Conservation (phyloP, 1,284 basidiomycete genomes). For the Fistulina hepatica region DNA sequence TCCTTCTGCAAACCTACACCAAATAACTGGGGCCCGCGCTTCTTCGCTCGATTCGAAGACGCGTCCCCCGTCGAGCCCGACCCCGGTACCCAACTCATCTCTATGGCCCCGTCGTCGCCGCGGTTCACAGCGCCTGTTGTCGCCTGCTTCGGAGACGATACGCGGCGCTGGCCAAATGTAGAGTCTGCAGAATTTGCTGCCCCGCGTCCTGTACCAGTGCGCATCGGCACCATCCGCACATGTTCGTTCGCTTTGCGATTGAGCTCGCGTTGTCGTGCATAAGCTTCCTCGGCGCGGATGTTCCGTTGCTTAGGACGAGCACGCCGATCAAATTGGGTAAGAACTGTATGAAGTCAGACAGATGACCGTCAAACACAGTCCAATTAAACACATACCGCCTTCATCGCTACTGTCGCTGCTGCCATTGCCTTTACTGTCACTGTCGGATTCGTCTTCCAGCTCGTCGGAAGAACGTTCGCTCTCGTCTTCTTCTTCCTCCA, state of each 20-base stretch:
- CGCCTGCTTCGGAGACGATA: conserved; percentile 14
- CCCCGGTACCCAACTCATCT: conserved; percentile 56
- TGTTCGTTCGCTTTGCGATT: conserved; percentile 31
- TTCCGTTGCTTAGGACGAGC: conserved; percentile 37
- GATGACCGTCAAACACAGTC: conserved; percentile 10
- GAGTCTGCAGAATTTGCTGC: conserved; percentile 40
- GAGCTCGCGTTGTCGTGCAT: conserved; percentile 29
- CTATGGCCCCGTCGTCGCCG: conserved; percentile 43
- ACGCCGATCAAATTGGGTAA: conserved; percentile 35
- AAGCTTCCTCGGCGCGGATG: conserved; percentile 33
- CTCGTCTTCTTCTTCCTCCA: conserved; percentile 84
- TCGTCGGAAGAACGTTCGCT: conserved; percentile 74
- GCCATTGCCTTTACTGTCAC: conserved; percentile 36
- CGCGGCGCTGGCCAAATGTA: conserved; percentile 56
- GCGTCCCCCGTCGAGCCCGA: conserved; percentile 24
- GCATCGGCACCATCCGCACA: conserved; percentile 55
- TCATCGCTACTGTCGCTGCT: conserved; percentile 46
- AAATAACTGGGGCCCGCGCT: conserved; percentile 67
- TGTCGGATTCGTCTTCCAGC: conserved; percentile 40
- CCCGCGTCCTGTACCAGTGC: conserved; percentile 25
- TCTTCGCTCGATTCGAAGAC: conserved; percentile 25
- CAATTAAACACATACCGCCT: conserved; percentile 23
- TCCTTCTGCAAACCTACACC: conserved; percentile 78
- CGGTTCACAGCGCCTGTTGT: conserved; percentile 10
- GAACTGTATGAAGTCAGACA: conserved; percentile 30